Percentiles rank a stretch among this genome's conserved stretches.
Conservation (phyloP, 495 filamentous ascomycete genomes). For the Neurospora cerealis region DNA sequence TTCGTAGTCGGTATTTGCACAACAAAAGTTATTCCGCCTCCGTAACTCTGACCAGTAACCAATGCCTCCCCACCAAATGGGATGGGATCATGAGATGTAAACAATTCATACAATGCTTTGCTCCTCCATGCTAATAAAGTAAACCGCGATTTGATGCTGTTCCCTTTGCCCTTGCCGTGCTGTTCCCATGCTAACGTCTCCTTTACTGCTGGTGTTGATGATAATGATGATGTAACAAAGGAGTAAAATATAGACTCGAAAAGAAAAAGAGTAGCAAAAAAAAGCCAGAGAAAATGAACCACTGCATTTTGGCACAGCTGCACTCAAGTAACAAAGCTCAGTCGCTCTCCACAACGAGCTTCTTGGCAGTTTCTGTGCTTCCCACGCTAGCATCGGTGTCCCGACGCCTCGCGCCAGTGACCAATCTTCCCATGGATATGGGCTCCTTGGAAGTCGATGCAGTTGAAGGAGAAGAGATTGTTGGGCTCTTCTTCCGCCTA, state of each 20-base stretch:
- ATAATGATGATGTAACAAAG: background rate
- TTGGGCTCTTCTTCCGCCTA: constrained; percentile 26
- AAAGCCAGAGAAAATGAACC: background rate
- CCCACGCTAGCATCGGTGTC: constrained; percentile 43
- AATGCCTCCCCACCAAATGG: background rate
- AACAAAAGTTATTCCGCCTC: background rate
- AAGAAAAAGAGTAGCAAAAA: background rate
- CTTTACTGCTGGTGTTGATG: background rate
- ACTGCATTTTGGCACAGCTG: background rate
- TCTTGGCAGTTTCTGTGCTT: constrained; percentile 49
- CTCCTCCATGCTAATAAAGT: background rate
- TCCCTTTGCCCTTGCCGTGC: background rate
- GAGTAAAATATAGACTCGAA: background rate
- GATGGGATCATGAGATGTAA: background rate
- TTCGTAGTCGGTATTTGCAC: background rate
- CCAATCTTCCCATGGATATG: constrained; percentile 20
- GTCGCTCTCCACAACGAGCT: constrained; percentile 31
- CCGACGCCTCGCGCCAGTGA: constrained; percentile 29
- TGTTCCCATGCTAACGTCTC: background rate
- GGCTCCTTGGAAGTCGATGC: constrained; percentile 10
- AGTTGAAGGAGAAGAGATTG: background rate
- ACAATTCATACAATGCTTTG: background rate
- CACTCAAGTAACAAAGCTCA: constrained; percentile 4
- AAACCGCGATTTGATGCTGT: background rate
- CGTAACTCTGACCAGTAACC: background rate